A percentile compares a stretch with the other conserved stretches of the same genome.
Conservation (phyloP, 2,329 filamentous ascomycete species). For the Talaromyces sp. region DNA sequence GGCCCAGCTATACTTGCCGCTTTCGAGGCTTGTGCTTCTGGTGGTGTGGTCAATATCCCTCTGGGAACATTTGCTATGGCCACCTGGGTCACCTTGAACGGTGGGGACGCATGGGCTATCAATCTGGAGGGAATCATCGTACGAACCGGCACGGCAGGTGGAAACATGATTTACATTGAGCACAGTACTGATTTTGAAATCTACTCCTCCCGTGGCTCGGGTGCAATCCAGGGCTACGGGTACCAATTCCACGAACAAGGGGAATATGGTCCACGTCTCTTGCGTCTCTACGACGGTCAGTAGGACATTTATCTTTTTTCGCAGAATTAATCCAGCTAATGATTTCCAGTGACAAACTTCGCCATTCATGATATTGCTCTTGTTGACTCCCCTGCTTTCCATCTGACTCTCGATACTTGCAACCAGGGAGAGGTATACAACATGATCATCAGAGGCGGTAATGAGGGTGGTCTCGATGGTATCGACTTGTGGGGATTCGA, state of each 20-base stretch:
- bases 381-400: constrained; percentile 50
- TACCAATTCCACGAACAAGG: constrained; percentile 45
- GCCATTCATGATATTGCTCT: constrained; percentile 49
- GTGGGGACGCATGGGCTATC: constrained; percentile 46
- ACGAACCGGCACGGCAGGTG: constrained; percentile 10
- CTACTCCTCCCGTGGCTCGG: constrained; percentile 45
- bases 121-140: constrained; percentile 43
- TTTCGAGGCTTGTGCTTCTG: constrained; percentile 40
- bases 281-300: constrained; percentile 41
- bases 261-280: constrained; percentile 44
- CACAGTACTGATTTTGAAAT: constrained; percentile 45
- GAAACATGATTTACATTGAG: constrained; percentile 17
- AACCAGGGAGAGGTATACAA: constrained; percentile 54
- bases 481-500: constrained; percentile 26
- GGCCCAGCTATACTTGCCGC: constrained; percentile 16
- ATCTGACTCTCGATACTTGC: constrained; percentile 48
- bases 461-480: constrained; percentile 46
- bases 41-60: constrained; percentile 50
- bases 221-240: constrained; percentile 48
- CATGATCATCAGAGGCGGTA: constrained; percentile 51
- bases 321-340: background rate
- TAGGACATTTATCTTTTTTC: background rate
- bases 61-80: constrained; percentile 46
- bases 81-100: constrained; percentile 47
- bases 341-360: constrained; percentile 38